Evolutionary conservation across 2,329 filamentous ascomycete genomes (phyloP).

Genomic region (Clonostachys solani): DNA sequence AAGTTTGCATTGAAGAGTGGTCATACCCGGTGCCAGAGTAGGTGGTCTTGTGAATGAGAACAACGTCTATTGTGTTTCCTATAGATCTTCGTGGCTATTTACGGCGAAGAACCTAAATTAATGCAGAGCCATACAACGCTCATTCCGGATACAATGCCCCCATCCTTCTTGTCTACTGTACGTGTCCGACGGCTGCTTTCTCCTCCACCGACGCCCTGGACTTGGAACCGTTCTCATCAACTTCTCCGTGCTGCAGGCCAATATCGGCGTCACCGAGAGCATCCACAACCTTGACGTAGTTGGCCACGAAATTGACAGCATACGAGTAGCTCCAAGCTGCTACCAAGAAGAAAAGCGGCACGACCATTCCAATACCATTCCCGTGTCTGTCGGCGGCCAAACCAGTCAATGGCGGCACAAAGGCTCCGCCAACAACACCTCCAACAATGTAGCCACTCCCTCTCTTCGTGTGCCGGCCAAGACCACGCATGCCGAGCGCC

Average conservation of each 20-base stretch:
- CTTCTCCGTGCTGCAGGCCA: slow-evolving; percentile 22
- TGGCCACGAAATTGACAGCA: slow-evolving; percentile 62
- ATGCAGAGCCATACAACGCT: too few species aligned
- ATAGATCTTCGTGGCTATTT: too few species aligned
- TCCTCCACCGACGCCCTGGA: slow-evolving; percentile 1
- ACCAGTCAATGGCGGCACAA: slow-evolving; percentile 69
- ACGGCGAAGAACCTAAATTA: too few species aligned
- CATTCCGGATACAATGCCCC: too few species aligned
- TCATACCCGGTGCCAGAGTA: too few species aligned
- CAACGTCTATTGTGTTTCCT: too few species aligned
- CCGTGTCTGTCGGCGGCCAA: slow-evolving; percentile 59
- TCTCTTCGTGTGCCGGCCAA: slow-evolving; percentile 73
- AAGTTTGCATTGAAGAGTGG: too few species aligned
- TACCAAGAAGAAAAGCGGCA: slow-evolving; percentile 58
- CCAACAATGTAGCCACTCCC: slow-evolving; percentile 67
- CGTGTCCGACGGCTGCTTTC: not conserved
- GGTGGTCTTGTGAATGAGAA: too few species aligned
- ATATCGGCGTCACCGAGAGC: slow-evolving; percentile 41
- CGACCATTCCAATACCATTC: slow-evolving; percentile 60
- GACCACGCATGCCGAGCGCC: slow-evolving; percentile 69
- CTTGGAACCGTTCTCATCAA: slow-evolving; percentile 9
- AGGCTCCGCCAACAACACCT: slow-evolving; percentile 69
- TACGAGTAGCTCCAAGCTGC: slow-evolving; percentile 51
- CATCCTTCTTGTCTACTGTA: too few species aligned
- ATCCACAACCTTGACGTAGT: slow-evolving; percentile 61